Evolutionary conservation across 331 rosid genomes (phyloP).

Genomic region (Spiraea crenata): DNA sequence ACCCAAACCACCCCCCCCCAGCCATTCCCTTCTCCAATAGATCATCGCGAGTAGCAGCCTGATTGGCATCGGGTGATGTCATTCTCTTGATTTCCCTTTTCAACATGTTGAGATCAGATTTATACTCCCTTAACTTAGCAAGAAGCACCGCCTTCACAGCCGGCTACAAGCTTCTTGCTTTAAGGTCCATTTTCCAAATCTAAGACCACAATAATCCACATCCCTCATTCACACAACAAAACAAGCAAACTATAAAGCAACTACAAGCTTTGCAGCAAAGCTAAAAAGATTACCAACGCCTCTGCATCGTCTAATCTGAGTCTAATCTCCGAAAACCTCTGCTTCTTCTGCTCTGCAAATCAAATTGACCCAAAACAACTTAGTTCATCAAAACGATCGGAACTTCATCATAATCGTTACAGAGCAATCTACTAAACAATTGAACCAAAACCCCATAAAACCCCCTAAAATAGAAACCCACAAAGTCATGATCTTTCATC

Average conservation of each 20-base stretch:
- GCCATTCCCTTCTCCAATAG: slow-evolving; percentile 69
- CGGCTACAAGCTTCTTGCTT: slow-evolving; percentile 87
- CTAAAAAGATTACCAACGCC: slow-evolving; percentile 57
- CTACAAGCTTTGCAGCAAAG: not conserved
- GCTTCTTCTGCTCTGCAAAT: no score
- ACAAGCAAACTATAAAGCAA: not conserved
- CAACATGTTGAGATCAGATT: slow-evolving; percentile 73
- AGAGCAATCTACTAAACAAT: no score
- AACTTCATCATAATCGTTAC: no score
- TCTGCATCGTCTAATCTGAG: slow-evolving; percentile 83
- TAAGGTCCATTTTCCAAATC: slow-evolving; percentile 96
- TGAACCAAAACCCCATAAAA: no score
- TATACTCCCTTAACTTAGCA: slow-evolving; percentile 85
- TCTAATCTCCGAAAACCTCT: slow-evolving; percentile 83
- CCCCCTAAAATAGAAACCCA: no score
- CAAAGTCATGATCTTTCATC: no score
- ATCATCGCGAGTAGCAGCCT: slow-evolving; percentile 72
- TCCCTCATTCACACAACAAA: not conserved
- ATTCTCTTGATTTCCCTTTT: slow-evolving; percentile 76
- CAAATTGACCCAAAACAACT: no score
- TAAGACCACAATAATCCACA: slow-evolving; percentile 21
- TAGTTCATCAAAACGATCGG: no score
- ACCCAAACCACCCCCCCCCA: no score
- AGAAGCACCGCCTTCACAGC: slow-evolving; percentile 72
- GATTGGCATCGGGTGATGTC: slow-evolving; percentile 64